A percentile compares a stretch with the other conserved stretches of the same genome.
These are phyloP conservation scores for Moesziomyces parantarcticus DNA, from an alignment of 1,284 basidiomycete genomes.

Conservation along the genomic window DNA sequence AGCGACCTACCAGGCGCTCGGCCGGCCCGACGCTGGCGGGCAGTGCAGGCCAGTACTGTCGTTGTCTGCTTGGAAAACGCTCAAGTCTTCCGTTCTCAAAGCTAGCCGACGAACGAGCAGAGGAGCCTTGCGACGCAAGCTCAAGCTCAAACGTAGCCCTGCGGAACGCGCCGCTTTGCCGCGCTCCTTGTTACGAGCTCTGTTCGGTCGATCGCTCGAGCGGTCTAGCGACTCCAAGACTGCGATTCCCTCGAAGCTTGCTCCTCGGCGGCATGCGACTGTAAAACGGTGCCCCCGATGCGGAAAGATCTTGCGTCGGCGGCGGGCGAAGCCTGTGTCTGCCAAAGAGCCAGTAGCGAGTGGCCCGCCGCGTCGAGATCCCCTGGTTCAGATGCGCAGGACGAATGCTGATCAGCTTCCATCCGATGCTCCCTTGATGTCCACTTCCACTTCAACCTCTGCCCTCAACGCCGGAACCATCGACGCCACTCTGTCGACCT, in stretches of 20 bases:
- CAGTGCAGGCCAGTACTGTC: neutral
- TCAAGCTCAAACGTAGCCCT: neutral
- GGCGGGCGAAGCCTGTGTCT: neutral
- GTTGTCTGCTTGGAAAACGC: conserved; percentile 14
- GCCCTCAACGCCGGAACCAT: neutral
- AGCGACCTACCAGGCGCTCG: neutral
- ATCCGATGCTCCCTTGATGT: conserved; percentile 15
- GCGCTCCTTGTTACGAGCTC: conserved; percentile 16
- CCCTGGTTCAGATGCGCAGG: neutral
- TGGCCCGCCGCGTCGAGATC: neutral
- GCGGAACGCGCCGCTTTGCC: conserved; percentile 4
- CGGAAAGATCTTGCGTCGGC: conserved; percentile 26
- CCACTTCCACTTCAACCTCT: neutral
- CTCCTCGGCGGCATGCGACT: neutral
- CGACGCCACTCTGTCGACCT: neutral
- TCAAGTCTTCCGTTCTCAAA: conserved; percentile 8
- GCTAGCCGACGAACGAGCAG: neutral
- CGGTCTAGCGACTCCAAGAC: neutral
- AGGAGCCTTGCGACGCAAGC: neutral
- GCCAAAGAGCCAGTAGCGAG: neutral
- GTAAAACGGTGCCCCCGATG: conserved; percentile 22
- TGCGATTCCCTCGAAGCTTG: neutral
- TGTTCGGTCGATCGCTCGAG: conserved; percentile 8
- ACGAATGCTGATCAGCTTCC: conserved; percentile 19
- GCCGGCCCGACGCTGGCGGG: neutral